A percentile compares a stretch with the other conserved stretches of the same genome.
These are phyloP conservation scores for Sequoia sempervirens DNA, from an alignment of 75 land plant genomes.

Conservation along the genomic window DNA sequence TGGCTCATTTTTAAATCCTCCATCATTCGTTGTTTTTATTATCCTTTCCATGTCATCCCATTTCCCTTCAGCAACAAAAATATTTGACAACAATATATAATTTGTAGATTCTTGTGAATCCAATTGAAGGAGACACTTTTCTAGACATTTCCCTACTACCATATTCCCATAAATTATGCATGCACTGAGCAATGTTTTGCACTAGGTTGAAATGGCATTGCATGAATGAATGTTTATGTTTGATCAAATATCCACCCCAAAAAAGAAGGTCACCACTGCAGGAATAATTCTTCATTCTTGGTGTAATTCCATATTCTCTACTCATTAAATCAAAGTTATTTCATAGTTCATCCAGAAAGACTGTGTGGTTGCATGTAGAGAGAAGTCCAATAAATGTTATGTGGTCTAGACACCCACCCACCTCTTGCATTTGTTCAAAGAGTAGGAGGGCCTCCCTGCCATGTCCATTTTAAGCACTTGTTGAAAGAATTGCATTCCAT, in stretches of 20 bases:
- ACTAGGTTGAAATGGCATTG: conserved; percentile 10
- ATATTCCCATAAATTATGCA: conserved; percentile 15
- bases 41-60: conserved; percentile 15
- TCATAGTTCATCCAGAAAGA: too few relatives aligned
- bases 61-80: conserved; percentile 13
- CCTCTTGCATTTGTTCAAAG: too few relatives aligned
- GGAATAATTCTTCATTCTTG: conserved; percentile 12
- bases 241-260: conserved; percentile 13
- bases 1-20: conserved; percentile 13
- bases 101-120: conserved; percentile 10
- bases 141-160: conserved; percentile 7
- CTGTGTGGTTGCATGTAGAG: too few relatives aligned
- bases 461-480: too few relatives aligned
- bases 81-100: conserved; percentile 15
- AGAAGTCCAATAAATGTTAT: too few relatives aligned
- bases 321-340: too few relatives aligned
- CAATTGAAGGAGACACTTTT: conserved; percentile 2
- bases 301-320: conserved; percentile 15
- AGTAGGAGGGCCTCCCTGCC: too few relatives aligned
- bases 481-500: too few relatives aligned
- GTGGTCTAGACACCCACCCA: too few relatives aligned
- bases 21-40: background rate
- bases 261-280: conserved; percentile 18
- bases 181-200: conserved; percentile 21
- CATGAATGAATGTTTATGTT: too few relatives aligned